Base-by-base conservation (phyloP, 2,329 filamentous ascomycete species). In the Westerdykella ornata region DNA sequence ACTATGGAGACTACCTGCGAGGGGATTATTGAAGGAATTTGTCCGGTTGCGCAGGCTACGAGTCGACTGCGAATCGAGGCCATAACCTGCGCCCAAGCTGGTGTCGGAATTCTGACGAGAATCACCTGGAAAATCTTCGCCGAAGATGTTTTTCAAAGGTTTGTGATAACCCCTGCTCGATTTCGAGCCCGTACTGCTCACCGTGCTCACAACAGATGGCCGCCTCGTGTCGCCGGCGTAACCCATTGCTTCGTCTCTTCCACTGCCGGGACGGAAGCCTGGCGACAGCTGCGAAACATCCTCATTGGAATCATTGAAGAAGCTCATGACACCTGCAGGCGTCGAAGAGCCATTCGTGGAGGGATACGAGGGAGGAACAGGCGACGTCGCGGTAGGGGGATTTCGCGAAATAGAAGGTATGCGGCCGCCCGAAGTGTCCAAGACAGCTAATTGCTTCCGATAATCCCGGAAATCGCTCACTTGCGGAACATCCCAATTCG, bases 111-210 rank as follows among this genome's bases (percentile, higher is more conserved):
- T 82, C 60, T 89, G 70, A 38, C 70, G 65, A 38, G 72, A 72
- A 39, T 72, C 84, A 51, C 77, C 74, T 44, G 81, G 80, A 64
- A 85, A 88, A 60, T 95, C 89, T 56, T 96, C 90, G 35, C 90
- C 89, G 68, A 96, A 94, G 63, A 96, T 90, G 32, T 84, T 86
- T 60, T 92, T 86, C 48, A 95, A 73, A 68, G 90, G 92, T 67
- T 89, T 88, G 55, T 79, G 75, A 49, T 80, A 76, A 28, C 55
- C 77, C 38, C 85, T 80, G 53, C 82, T 80, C 47, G 81, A 77
- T 67, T 82, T 83, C 32, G 90, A 94, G 26, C 86, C 85, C 51
- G 85, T 79, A 59, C 90, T 94, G 66, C 89, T 92, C 43, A 86
- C 80, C 4, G 84, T 94, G 66, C 89, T 96, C 30, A 88, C 88